Base-by-base conservation (phyloP, 2,329 filamentous ascomycete species). In the Verticillium dahliae region DNA sequence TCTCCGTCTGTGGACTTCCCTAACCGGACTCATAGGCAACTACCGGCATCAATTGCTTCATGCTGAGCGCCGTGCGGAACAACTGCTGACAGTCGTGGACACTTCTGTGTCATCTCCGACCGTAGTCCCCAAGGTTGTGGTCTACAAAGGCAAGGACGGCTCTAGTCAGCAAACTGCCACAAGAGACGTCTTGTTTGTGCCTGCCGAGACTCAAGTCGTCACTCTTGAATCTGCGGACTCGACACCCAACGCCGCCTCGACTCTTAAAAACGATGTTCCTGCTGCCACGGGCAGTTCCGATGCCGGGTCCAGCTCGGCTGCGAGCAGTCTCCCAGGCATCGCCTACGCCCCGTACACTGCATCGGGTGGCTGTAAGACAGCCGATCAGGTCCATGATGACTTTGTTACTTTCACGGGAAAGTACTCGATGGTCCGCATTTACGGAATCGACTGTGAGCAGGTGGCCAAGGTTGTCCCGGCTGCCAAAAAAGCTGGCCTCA, bases 391-490 rank as follows among this genome's bases (percentile, higher is more conserved):
- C 59, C 78, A 83, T 63, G 71, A 75, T 22, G 91, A 96, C 69
- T 84, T 95, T 67, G 75, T 76, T 15, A 75, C 74, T 59, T 78
- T 85, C 34, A 77, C 76, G 14, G 71, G 74, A 27, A 73, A 75
- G 14, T 92, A 89, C 74, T 79, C 80, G 18, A 74, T 87, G 39
- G 78, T 96, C 60, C 90, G 92, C 58, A 83, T 90, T 70, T 96
- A 96, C 71, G 92, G 91, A 59, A 85, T 86, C 62, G 90, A 92
- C 73, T 96, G 92, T 73, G 78, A 91, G 69, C 89, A 93, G 72
- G 82, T 91, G 45, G 72, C 80, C 2, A 84, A 80, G 14, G 84
- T 90, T 18, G 76, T 89, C 37, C 74, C 80, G 11, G 87, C 88
- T 9, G 89, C 87, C 41, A 85, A 85, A 68, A 74, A 80, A n/a